Evolutionary conservation across 371 early-diverging fungal genomes (phyloP).

Genomic region (Apophysomyces variabilis): DNA sequence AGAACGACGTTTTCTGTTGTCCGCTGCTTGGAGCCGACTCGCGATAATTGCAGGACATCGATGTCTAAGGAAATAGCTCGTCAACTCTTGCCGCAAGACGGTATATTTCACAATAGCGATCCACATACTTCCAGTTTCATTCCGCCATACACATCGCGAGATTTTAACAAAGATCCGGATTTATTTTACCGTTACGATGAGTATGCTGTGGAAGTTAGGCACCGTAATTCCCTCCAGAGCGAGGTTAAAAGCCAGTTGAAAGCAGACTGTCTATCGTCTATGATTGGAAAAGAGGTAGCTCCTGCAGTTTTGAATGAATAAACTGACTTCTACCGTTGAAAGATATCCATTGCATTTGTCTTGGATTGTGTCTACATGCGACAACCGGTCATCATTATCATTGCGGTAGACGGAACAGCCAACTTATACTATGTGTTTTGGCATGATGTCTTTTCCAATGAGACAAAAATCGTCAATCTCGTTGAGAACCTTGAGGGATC

Average conservation of each 20-base stretch:
- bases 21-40: not conserved
- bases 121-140: constrained; percentile 3
- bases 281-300: not conserved
- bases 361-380: constrained; percentile 1
- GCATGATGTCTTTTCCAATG: not conserved
- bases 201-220: not conserved
- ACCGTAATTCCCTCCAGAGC: not conserved
- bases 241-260: not conserved
- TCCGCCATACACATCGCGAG: constrained; percentile 4
- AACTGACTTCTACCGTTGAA: not conserved
- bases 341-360: not conserved
- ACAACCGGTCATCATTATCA: not conserved
- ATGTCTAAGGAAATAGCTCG: not conserved
- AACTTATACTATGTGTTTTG: not conserved
- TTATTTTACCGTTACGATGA: constrained; percentile 2
- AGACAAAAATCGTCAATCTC: not conserved
- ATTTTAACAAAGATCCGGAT: not conserved
- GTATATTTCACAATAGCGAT: not conserved
- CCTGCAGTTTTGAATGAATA: not conserved
- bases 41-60: constrained; percentile 1
- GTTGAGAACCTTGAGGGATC: not conserved
- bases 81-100: not conserved
- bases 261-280: not conserved
- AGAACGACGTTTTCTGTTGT: no score
- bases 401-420: not conserved